Base-by-base conservation (phyloP, 768 basidiomycete species). In the Amanita rimosa region DNA sequence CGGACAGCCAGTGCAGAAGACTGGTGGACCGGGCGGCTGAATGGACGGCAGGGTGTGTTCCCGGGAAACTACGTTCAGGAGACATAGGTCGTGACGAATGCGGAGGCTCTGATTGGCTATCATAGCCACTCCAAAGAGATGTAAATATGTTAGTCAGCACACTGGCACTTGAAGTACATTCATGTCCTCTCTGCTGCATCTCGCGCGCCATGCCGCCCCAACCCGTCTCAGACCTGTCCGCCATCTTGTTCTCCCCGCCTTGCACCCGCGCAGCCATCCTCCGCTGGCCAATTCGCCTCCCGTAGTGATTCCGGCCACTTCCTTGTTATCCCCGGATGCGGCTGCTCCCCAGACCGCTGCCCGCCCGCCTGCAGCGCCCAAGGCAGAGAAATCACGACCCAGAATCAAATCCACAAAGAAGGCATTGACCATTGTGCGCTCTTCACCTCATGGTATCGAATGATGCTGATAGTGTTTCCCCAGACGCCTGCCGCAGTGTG, bases 1-100 rank as follows among this genome's bases (percentile, higher is more conserved):
- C 78, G 78, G 64, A 82, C 84, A 14, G 77, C 75, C 6, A 93
- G 81, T 58, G 61, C 82, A 22, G 90, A 98, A 61, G 94, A 98
- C 60, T 97, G 94, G 94, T 98, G 95, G 95, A 96, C 93, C 22
- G 94, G 95, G 6, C 75, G 78, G 58, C 46, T 95, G 55, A 81
- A 89, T 54, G 92, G 92, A 6, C 62, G 63, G 53, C 79, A 89
- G 61, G 94, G 94, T 6, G 85, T 93, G 13, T 97, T 97, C 67
- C 95, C 94, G 48, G 89, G 81, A 21, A 83, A 83, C 60, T 82
- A 83, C 60, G 82, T 84, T 19, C 79, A 82, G 58, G 78, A 81
- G 29, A 66, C 69, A 44, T 65, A 60, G 49, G 24, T 8, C n/a
- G 19, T 22, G 24, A 21, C 26, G n/a, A 63, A 61, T 60, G 21